Percentiles rank a stretch among this genome's conserved stretches.
Conservation (phyloP, 1,139 yeast species). For the Pichia sp. region DNA sequence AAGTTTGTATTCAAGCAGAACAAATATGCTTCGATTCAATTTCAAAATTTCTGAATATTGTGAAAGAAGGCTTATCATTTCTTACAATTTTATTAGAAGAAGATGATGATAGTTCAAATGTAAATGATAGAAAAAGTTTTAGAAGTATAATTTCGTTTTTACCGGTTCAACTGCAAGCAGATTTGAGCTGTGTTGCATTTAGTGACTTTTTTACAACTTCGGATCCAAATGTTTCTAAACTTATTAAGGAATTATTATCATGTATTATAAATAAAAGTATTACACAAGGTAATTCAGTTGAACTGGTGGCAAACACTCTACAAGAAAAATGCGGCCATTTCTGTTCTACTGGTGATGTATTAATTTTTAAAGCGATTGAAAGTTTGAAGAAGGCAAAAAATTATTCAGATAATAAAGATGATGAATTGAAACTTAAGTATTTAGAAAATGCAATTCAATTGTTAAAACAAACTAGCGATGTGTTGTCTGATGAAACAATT, state of each 20-base stretch:
- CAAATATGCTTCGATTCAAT: conserved; percentile 82
- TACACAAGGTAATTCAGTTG: conserved; percentile 89
- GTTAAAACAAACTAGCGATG: conserved; percentile 72
- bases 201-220: conserved; percentile 72
- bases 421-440: conserved; percentile 56
- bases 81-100: conserved; percentile 78
- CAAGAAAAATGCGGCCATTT: conserved; percentile 94
- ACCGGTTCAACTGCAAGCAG: conserved; percentile 58
- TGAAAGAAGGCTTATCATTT: conserved; percentile 88
- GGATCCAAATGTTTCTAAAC: conserved; percentile 49
- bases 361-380: conserved; percentile 91
- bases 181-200: conserved; percentile 61
- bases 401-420: conserved; percentile 60
- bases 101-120: conserved; percentile 31
- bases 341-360: conserved; percentile 89
- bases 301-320: conserved; percentile 76
- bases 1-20: conserved; percentile 83
- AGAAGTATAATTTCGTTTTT: conserved; percentile 68
- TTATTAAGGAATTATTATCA: conserved; percentile 80
- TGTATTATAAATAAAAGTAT: conserved; percentile 86
- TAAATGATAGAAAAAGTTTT: conserved; percentile 24
- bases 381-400: conserved; percentile 82
- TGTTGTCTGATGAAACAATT: conserved; percentile 67
- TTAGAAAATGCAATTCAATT: conserved; percentile 69
- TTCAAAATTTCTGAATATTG: conserved; percentile 65